Evolutionary conservation across 257 asterid genomes (phyloP), one percentile per base, ranked within the genome.

Genomic region (Ligustrum vulgare): DNA sequence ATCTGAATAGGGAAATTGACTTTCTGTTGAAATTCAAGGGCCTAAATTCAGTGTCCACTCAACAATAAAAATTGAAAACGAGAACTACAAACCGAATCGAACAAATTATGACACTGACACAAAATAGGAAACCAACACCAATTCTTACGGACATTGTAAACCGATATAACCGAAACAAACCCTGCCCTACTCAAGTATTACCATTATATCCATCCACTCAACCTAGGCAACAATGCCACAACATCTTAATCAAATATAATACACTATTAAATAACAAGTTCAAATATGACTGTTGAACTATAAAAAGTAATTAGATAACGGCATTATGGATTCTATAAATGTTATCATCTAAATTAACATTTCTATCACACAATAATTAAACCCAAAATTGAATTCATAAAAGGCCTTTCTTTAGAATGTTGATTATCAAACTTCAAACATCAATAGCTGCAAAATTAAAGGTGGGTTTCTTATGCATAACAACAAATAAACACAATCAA

Each of bases 271-370:
- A 22, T 32, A 58, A 3, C 65, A 22, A 58, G 32, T 58, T 13
- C 32, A 58, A 58, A 58, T 58, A 20, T 22, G 34, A 60, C 34
- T 60, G 32, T 23, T 22, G 7, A 60, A 60, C 28, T 22, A 20
- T 23, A 20, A 20, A 51, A 77, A 34, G 3, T 49, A 62, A 28
- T 12, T 34, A 58, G 8, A 37, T 66, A 25, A 51, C 34, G 23
- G 67, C 67, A 23, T 15, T 41, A 32, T 90, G 2, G 97, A 66
- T 20, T 90, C 97, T 89, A 89, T 84, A 72, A 91, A 87, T 1
- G 92, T 85, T 73, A 90, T 89, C 96, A 91, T 87, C 60, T 58
- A 23, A 69, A 15, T 72, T 76, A 56, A 63, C 18, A 22, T 33
- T 39, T 9, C 83, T 12, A 35, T 39, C 82, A 25, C 54, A 23